Evolutionary conservation across 805 yeast genomes (phyloP), one percentile per base, ranked within the genome.

Genomic region (Candida endomychidarum): DNA sequence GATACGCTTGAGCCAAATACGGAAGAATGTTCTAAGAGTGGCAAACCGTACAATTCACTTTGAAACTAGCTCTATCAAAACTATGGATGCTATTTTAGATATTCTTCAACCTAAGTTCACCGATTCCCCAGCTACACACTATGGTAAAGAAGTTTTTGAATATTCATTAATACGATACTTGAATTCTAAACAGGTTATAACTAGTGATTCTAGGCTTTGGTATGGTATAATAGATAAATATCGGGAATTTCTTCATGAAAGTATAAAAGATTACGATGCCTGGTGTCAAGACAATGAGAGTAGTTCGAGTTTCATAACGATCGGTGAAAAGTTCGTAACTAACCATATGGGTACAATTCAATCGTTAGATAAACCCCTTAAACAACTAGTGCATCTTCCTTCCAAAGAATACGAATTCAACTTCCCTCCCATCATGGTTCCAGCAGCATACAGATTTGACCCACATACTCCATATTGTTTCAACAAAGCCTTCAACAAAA

Each of bases 21-120:
- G n/a, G n/a, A 27, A 27, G 4, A 15, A 27, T 27, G 31, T 16
- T 5, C 20, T 27, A 16, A 6, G 12, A 16, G 4, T 6, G 3
- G 15, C 31, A 18, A 11, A 20, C 18, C 23, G 26, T 5, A 11
- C 11, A 12, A 25, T 16, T 9, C 42, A 43, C 9, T 41, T 46
- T 23, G 51, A 47, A 16, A 26, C 42, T 8, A 37, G 43, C 8
- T 44, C 49, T 3, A 33, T 50, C 18, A 34, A 34, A 26, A 43
- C 53, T 19, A 50, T 50, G 54, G 48, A 47, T 26, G 41, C 40
- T 22, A 47, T 50, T 10, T 28, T 50, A 8, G 37, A 34, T 9
- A 47, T 50, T 11, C 37, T 51, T n/a, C 26, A 41, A 17, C 35
- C 43, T 3, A 34, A 26, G 12, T n/a, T 5, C 3, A 17, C 23